Evolutionary conservation across 176 grass and related monocot species (phyloP), one percentile per base, ranked within the genome.

Genomic region (Chrysopogon serrulatus): DNA sequence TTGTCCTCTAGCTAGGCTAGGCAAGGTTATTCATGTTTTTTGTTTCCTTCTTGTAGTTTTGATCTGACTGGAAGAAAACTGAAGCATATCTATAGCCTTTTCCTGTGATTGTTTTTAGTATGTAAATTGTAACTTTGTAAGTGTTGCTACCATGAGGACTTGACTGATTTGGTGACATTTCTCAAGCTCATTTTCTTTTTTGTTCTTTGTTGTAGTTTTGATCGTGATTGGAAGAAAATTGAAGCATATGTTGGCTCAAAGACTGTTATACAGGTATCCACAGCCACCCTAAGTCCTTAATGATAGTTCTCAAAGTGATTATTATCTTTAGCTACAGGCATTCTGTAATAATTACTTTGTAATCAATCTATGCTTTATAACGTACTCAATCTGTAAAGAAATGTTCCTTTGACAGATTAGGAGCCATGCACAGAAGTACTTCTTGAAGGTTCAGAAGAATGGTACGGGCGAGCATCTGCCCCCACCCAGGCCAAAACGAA

Each of bases 401-500:
- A 34, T 5, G 1, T 70, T 68, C 1, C 68, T 87, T 79, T 89
- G 51, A 61, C 78, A 99, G 97, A 99, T 99, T 79, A 96, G 97
- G 71, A 99, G 97, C 45, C 97, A 99, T 86, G 97, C 97, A 30
- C 97, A 99, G 30, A 99, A 99, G 43, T 99, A 99, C 66, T 99
- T 96, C 74, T 40, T 96, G 57, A 99, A 99, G 81, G 88, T 94
- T 87, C 88, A 96, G 73, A 96, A 96, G 70, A 96, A 85, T 73
- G 96, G 96, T 63, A 84, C 83, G 23, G 88, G 88, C 5, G 93
- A 99, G 73, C 97, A 99, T 86, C 83, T 99, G 48, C 97, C 97
- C 28, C 97, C 97, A 63, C 97, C 97, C 43, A 88, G 97, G 21
- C 97, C 97, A 39, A 99, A 99, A 88, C 82, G 93, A 36, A 99